Evolutionary conservation across 495 filamentous ascomycete genomes (phyloP).

Genomic region (Xylaria cubensis): DNA sequence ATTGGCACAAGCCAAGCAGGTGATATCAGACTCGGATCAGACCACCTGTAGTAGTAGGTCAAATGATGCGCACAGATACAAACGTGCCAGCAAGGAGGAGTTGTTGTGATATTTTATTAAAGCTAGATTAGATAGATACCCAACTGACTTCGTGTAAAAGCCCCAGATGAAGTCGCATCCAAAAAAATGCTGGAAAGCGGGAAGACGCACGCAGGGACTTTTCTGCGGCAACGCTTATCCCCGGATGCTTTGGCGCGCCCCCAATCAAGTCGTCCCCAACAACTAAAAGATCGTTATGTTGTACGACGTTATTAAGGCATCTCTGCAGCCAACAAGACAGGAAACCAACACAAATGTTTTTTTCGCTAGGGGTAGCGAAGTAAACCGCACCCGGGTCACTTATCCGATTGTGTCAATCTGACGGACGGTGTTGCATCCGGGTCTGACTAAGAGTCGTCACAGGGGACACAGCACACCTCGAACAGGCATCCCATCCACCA

Average conservation of each 20-base stretch:
- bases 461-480: conserved; percentile 2
- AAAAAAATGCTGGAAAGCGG: not conserved
- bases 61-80: not conserved
- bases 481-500: conserved; percentile 18
- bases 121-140: not conserved
- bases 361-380: not conserved
- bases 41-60: not conserved
- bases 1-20: not conserved
- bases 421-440: conserved; percentile 21
- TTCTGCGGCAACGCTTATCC: not conserved
- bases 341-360: conserved; percentile 1
- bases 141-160: not conserved
- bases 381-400: not conserved
- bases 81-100: not conserved
- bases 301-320: not conserved
- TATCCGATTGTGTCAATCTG: conserved; percentile 11
- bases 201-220: not conserved
- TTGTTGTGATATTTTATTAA: conserved; percentile 8
- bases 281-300: not conserved
- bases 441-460: conserved; percentile 26
- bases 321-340: conserved; percentile 11
- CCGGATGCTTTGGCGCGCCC: not conserved
- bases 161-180: not conserved
- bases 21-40: not conserved
- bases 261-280: not conserved